These are phyloP conservation scores for Chaetothyriales sp. DNA, from an alignment of 2,329 filamentous ascomycete species.

Conservation along the genomic window DNA sequence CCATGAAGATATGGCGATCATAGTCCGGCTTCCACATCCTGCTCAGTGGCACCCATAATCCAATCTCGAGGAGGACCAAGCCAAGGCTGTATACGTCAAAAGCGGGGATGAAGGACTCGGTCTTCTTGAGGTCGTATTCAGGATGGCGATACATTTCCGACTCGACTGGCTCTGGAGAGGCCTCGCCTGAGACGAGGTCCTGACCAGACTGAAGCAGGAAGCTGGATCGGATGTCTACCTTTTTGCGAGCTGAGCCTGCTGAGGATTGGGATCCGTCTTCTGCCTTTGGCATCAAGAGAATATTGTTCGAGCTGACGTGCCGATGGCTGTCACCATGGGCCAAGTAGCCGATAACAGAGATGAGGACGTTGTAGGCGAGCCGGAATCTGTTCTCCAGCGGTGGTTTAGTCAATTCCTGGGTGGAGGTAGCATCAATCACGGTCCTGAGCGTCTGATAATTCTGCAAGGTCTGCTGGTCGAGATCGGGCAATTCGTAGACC, in stretches of 20 bases:
- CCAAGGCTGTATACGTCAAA: slow-evolving; percentile 48
- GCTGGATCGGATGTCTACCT: slow-evolving; percentile 18
- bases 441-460: slow-evolving; percentile 14
- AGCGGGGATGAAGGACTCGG: slow-evolving; percentile 20
- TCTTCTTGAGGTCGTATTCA: slow-evolving; percentile 19
- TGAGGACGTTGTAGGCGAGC: slow-evolving; percentile 43
- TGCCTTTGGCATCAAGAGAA: slow-evolving; percentile 36
- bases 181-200: slow-evolving; percentile 12
- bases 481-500: slow-evolving; percentile 15
- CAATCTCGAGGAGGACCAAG: slow-evolving; percentile 47
- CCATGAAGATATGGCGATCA: slow-evolving; percentile 45
- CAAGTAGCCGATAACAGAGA: slow-evolving; percentile 42
- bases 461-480: slow-evolving; percentile 11
- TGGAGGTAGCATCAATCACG: slow-evolving; percentile 13
- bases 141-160: slow-evolving; percentile 48
- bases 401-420: slow-evolving; percentile 26
- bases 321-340: slow-evolving; percentile 43
- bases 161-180: slow-evolving; percentile 26
- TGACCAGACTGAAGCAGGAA: slow-evolving; percentile 16
- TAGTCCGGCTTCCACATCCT: slow-evolving; percentile 52
- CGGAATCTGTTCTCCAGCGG: slow-evolving; percentile 46
- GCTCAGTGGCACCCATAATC: slow-evolving; percentile 47
- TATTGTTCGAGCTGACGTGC: slow-evolving; percentile 50
- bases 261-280: slow-evolving; percentile 13
- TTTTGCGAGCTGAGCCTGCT: not conserved